These are phyloP conservation scores for Conidiobolus incongruus DNA, from an alignment of 371 early-diverging fungal genomes.

Conservation along the genomic window DNA sequence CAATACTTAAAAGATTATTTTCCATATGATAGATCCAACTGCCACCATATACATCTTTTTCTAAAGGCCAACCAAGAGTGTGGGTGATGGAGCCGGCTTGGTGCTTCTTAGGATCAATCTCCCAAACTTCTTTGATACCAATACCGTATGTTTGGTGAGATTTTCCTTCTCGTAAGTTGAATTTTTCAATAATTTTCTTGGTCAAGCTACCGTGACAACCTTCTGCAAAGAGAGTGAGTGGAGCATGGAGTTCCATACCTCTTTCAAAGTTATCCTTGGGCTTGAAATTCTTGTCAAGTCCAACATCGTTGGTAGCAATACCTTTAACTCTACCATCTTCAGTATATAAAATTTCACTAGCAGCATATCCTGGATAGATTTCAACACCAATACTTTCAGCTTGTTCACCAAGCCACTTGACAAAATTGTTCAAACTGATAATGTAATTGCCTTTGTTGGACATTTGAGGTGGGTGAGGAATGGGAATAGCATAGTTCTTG, in stretches of 20 bases:
- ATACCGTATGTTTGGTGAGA: constrained; percentile 79
- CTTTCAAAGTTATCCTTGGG: constrained; percentile 84
- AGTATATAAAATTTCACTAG: constrained; percentile 70
- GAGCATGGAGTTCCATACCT: constrained; percentile 89
- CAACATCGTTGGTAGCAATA: constrained; percentile 89
- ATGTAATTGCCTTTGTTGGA: constrained; percentile 93
- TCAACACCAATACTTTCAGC: constrained; percentile 94
- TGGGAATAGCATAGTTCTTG: constrained; percentile 46
- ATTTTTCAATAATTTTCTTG: constrained; percentile 70
- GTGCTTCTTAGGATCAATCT: constrained; percentile 70
- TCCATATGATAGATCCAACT: constrained; percentile 91
- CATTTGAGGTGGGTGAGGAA: constrained; percentile 94
- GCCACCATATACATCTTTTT: constrained; percentile 79
- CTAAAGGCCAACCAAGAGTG: constrained; percentile 83
- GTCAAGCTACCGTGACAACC: constrained; percentile 94
- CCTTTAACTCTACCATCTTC: constrained; percentile 82
- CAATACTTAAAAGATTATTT: constrained; percentile 65
- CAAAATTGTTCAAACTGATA: constrained; percentile 78
- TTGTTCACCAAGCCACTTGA: constrained; percentile 90
- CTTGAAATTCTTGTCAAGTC: constrained; percentile 69
- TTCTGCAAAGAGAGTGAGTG: constrained; percentile 90
- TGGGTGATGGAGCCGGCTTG: constrained; percentile 71
- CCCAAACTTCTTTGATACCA: constrained; percentile 97
- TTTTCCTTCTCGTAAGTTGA: constrained; percentile 62
- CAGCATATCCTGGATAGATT: constrained; percentile 84